phyloP scores from a whole-genome alignment of 2,329 filamentous ascomycete genomes.

The Clathrospora elynae region DNA sequence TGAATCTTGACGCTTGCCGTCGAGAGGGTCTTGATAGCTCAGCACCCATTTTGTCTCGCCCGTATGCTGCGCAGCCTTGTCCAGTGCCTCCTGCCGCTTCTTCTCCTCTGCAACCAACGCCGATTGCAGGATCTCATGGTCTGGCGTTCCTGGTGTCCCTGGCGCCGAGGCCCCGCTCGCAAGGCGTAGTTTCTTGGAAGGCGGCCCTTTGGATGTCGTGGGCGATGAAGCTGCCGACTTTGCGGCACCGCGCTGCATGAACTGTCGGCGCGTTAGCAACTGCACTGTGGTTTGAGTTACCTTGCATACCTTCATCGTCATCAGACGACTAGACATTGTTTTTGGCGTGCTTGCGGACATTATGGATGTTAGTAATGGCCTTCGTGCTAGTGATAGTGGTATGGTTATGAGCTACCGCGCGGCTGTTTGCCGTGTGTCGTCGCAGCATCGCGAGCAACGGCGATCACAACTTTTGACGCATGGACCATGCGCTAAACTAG shows the following conservation, averaged over 20 bases:
- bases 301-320: constrained; percentile 77
- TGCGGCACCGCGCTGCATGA: constrained; percentile 87
- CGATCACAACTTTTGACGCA: no score
- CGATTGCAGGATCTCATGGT: constrained; percentile 65
- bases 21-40: constrained; percentile 57
- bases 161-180: constrained; percentile 48
- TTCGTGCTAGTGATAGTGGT: background rate
- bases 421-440: constrained; percentile 5
- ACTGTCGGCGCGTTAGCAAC: constrained; percentile 53
- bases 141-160: constrained; percentile 42
- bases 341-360: constrained; percentile 53
- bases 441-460: no score
- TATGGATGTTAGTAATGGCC: constrained; percentile 2
- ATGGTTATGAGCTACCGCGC: background rate
- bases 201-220: constrained; percentile 58
- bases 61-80: constrained; percentile 64
- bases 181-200: constrained; percentile 68
- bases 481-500: no score
- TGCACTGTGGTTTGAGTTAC: background rate
- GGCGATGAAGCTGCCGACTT: constrained; percentile 57
- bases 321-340: constrained; percentile 81
- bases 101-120: constrained; percentile 70
- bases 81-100: constrained; percentile 62
- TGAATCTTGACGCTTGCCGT: constrained; percentile 47
- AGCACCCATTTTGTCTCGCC: constrained; percentile 80